Evolutionary conservation across 306 rosid genomes (phyloP).

Genomic region (Ziziphus jujuba): DNA sequence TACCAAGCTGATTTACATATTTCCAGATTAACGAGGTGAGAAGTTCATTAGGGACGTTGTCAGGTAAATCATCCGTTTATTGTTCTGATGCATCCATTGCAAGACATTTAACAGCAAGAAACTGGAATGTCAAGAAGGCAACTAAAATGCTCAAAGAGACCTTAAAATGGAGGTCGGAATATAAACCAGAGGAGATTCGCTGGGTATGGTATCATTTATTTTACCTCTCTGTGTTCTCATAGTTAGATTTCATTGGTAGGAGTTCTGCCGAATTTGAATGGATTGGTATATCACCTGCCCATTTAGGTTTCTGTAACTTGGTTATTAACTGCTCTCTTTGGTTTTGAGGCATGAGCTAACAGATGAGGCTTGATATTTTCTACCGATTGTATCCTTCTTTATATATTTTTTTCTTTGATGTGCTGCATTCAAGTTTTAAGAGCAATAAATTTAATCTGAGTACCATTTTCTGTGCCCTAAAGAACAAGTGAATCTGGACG

Average conservation of each 20-base stretch:
- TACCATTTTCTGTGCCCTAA: neutral
- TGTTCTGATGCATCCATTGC: slow-evolving; percentile 78
- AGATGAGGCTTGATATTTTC: slow-evolving; percentile 4
- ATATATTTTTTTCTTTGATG: neutral
- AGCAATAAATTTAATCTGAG: neutral
- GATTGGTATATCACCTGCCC: neutral
- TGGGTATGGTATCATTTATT: slow-evolving; percentile 56
- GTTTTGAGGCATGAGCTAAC: neutral
- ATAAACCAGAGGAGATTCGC: slow-evolving; percentile 86
- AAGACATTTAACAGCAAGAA: slow-evolving; percentile 74
- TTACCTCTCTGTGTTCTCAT: neutral
- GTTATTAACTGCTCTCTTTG: neutral
- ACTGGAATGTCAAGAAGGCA: slow-evolving; percentile 94
- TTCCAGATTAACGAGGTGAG: slow-evolving; percentile 78
- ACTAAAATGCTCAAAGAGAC: slow-evolving; percentile 74
- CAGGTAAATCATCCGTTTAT: slow-evolving; percentile 59
- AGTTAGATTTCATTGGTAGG: neutral
- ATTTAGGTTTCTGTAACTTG: neutral
- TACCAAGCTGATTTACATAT: slow-evolving; percentile 15
- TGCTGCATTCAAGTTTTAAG: neutral
- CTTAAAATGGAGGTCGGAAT: slow-evolving; percentile 74
- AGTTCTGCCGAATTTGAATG: neutral
- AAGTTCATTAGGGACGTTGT: slow-evolving; percentile 59
- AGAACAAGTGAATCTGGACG: neutral
- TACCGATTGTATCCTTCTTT: slow-evolving; percentile 3